These are phyloP conservation scores for Penicillium sclerotiorum DNA, from an alignment of 2,329 filamentous ascomycete species.

Conservation along the genomic window DNA sequence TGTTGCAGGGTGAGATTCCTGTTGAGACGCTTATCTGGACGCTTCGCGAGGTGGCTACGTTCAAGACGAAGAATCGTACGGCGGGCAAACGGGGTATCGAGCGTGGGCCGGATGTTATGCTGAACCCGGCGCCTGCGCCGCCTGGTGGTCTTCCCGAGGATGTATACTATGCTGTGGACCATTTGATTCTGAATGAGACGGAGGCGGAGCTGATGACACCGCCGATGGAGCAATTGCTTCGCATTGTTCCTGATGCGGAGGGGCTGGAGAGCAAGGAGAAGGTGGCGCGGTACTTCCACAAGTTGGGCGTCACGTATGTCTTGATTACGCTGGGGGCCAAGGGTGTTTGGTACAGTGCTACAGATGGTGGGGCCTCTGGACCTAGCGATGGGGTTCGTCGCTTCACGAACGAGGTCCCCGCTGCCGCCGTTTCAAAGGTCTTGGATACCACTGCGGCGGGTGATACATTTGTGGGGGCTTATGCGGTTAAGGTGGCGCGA, in stretches of 20 bases:
- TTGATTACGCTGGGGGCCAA: constrained; percentile 82
- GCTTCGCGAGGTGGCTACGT: constrained; percentile 43
- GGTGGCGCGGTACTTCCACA: constrained; percentile 64
- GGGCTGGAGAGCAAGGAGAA: constrained; percentile 55
- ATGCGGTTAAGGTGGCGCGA: constrained; percentile 72
- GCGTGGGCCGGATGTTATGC: constrained; percentile 63
- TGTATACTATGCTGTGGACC: constrained; percentile 69
- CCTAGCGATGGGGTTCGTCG: constrained; percentile 32
- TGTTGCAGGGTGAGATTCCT: constrained; percentile 80
- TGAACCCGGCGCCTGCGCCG: constrained; percentile 88
- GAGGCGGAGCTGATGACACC: constrained; percentile 76
- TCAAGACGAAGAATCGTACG: constrained; percentile 49
- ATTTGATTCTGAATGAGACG: constrained; percentile 88
- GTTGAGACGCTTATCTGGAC: constrained; percentile 66
- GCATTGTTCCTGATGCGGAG: constrained; percentile 33
- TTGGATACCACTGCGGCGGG: constrained; percentile 93
- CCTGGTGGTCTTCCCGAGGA: constrained; percentile 68
- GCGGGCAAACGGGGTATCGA: constrained; percentile 38
- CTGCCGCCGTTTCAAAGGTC: constrained; percentile 69
- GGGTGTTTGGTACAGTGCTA: constrained; percentile 70
- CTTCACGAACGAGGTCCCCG: constrained; percentile 54
- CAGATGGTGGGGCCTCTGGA: constrained; percentile 48
- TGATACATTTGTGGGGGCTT: constrained; percentile 90
- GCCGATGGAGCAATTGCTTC: constrained; percentile 38
- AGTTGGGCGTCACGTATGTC: constrained; percentile 71